These are phyloP conservation scores for Lactarius indigo DNA, from an alignment of 768 basidiomycete genomes.

Conservation along the genomic window DNA sequence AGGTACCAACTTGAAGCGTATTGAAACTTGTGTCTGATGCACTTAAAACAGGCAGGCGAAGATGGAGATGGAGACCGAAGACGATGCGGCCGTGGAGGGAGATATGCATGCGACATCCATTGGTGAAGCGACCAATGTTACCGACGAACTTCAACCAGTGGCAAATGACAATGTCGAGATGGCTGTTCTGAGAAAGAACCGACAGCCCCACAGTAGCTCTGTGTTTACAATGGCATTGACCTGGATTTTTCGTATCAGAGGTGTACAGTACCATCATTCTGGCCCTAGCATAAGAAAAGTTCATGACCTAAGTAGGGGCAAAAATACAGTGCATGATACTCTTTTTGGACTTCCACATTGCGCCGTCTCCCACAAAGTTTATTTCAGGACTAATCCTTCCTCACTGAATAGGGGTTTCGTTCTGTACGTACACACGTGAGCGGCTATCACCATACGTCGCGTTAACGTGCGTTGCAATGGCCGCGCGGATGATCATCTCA, in stretches of 20 bases:
- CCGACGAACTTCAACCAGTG: neutral
- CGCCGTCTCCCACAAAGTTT: neutral
- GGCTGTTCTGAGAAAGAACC: neutral
- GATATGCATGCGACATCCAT: neutral
- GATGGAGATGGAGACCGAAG: constrained; percentile 24
- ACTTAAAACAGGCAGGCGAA: constrained; percentile 12
- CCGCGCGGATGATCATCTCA: constrained; percentile 58
- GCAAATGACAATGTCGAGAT: neutral
- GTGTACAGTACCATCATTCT: neutral
- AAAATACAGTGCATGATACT: too few species aligned
- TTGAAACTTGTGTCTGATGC: neutral
- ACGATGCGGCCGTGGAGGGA: constrained; percentile 13
- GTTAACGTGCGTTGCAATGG: constrained; percentile 91
- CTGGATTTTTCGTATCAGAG: neutral
- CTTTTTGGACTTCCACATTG: constrained; percentile 35
- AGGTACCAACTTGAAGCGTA: constrained; percentile 35
- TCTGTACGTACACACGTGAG: constrained; percentile 57
- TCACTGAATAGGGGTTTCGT: neutral
- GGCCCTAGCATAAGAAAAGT: neutral
- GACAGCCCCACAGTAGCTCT: neutral
- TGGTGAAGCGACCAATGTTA: neutral
- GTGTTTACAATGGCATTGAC: neutral
- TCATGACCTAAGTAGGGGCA: too few species aligned
- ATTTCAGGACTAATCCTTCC: neutral
- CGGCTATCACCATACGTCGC: constrained; percentile 95